Evolutionary conservation across 768 basidiomycete genomes (phyloP), one percentile per base, ranked within the genome.

Genomic region (Crepidotus variabilis): DNA sequence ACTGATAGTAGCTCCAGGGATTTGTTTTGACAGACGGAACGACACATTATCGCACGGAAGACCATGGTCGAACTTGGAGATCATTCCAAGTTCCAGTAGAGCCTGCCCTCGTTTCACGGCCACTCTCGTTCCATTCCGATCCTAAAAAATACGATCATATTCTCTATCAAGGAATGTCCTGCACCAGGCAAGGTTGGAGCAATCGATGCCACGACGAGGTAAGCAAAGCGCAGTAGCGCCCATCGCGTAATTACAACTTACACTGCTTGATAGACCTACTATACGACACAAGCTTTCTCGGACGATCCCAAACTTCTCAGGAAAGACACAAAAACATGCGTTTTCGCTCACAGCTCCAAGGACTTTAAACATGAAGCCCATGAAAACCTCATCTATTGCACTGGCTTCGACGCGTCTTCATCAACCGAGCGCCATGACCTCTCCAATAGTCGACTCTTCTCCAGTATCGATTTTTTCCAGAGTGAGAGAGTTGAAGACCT

Each of bases 1-100:
- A 22, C 35, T 59, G 50, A 60, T 32, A 20, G 18, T 32, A 21
- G 47, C 16, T 34, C 7, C 62, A 96, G 94, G 95, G 92, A 0
- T 98, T 97, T 68, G 86, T 90, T 34, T 74, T 99, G 57, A 90
- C 93, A 2, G 75, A 80, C 23, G 76, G 76, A n/a, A 84, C 58
- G 10, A 90, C 67, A 20, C 95, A 98, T 69, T 99, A 91, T 71
- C 86, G 89, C 32, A 94, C 97, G 2, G 82, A 85, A 34, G 88
- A 99, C 71, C 82, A 89, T 57, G 96, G 97, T 54, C 84, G 81
- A 71, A 84, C 88, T 33, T 99, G 96, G 96, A 83, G 84, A 52
- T 68, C 82, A 0, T 98, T 98, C 69, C 75, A 86, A 1, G 78
- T 92, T 35, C 83, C 87, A 5, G 50, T 81, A 6, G 61, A 76